Evolutionary conservation across 352 stramenopile genomes (phyloP), one percentile per base, ranked within the genome.

Genomic region (Thalassiosira gravida): DNA sequence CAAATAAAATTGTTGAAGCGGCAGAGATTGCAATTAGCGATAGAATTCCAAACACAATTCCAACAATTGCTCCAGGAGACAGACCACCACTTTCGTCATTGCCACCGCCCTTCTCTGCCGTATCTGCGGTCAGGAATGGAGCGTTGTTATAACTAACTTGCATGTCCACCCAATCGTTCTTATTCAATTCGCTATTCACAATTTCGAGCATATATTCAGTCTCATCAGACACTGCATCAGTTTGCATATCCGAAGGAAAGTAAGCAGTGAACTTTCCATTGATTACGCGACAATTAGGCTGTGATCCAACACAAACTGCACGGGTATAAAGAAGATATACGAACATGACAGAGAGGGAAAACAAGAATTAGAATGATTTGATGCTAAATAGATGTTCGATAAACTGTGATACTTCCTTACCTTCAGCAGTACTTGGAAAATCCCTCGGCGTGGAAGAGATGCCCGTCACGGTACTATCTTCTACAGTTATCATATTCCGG

Each of bases 281-380:
- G 37, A 85, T 77, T 3, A 81, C 70, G 22, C 39, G 25, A 46
- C 77, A 85, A 49, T 67, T 52, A n/a, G n/a, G n/a, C n/a, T n/a
- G n/a, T n/a, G n/a, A n/a, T n/a, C n/a, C n/a, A n/a, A n/a, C n/a
- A n/a, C n/a, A n/a, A n/a, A n/a, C n/a, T n/a, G n/a, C n/a, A n/a
- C n/a, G n/a, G n/a, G n/a, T n/a, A n/a, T n/a, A n/a, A n/a, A n/a
- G n/a, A n/a, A n/a, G n/a, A n/a, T n/a, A n/a, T n/a, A n/a, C n/a
- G n/a, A n/a, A n/a, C n/a, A n/a, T n/a, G n/a, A n/a, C n/a, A n/a
- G n/a, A n/a, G n/a, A n/a, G n/a, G n/a, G n/a, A n/a, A n/a, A n/a
- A n/a, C n/a, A n/a, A n/a, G n/a, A n/a, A n/a, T n/a, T n/a, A n/a
- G n/a, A n/a, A n/a, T n/a, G n/a, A n/a, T n/a, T n/a, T n/a, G n/a